Base-by-base conservation (phyloP, 148 eudicot species). In the Talinum fruticosum region DNA sequence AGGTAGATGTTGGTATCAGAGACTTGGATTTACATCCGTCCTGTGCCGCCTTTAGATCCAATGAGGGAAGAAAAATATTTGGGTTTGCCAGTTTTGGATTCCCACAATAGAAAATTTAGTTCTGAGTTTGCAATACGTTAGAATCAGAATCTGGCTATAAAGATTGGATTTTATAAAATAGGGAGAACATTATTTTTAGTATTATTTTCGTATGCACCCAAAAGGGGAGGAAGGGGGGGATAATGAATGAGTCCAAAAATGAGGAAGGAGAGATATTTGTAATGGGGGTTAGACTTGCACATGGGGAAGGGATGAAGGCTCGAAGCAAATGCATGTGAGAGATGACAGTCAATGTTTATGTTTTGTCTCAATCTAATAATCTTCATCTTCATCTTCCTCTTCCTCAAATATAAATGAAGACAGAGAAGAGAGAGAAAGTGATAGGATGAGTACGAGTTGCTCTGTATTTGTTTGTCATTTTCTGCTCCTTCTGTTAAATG, bases 221-320 rank as follows among this genome's bases (percentile, higher is more conserved):
- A 23, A 59, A 59, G 28, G 5, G 4, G 7, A 1, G 29, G 10
- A 23, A n/a, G n/a, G 29, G 10, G 10, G n/a, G 10, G 10, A n/a
- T n/a, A 59, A 24, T n/a, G 26, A 12, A 2, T 34, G 38, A 34
- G 38, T 32, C 70, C 70, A 66, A 7, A 66, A 34, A 18, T 14
- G 38, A 66, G 38, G 38, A 73, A 41, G 70, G 28, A 66, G 29
- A 77, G 53, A 69, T 61, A 61, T 72, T 75, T 75, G 75, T 62
- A 67, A 10, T 64, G 68, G 24, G 26, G 24, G 24, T 1, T 19
- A 54, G 61, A 54, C 66, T 10, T 73, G 83, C 89, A 86, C 83
- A 85, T 84, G 89, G 93, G 79, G 74, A 64, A 75, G 82, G 30
- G 79, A 72, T 80, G 75, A 76, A 64, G 53, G 34, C 19, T 23